Conservation (phyloP, 177 flowering plant species). For the Tripterygium wilfordii region DNA sequence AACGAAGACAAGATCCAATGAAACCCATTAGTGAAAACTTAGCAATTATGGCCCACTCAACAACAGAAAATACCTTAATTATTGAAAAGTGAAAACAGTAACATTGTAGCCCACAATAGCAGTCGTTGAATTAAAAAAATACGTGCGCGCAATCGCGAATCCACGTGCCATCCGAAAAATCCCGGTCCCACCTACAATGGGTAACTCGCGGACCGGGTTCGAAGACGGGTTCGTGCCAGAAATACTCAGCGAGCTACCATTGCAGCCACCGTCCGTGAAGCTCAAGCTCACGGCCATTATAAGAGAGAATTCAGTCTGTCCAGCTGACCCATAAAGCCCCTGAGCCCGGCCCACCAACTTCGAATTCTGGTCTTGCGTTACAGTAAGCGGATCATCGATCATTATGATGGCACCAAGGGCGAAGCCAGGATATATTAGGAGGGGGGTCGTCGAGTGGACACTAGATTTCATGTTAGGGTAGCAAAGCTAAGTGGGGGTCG, state of each 20-base stretch:
- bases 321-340: slow-evolving; percentile 36
- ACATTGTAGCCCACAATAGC: slow-evolving; percentile 49
- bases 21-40: no score
- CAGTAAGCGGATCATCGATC: slow-evolving; percentile 37
- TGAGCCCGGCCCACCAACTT: slow-evolving; percentile 43
- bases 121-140: slow-evolving; percentile 23
- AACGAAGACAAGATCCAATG: no score
- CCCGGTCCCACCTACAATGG: slow-evolving; percentile 52
- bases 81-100: no score
- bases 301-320: slow-evolving; percentile 14
- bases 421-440: no score
- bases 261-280: slow-evolving; percentile 26
- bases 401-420: slow-evolving; percentile 11
- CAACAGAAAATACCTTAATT: no score
- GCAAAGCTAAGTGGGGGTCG: no score
- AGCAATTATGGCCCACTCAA: no score
- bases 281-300: slow-evolving; percentile 26
- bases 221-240: slow-evolving; percentile 25
- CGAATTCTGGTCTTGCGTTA: slow-evolving; percentile 31
- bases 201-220: slow-evolving; percentile 38
- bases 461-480: no score
- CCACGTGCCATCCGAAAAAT: slow-evolving; percentile 50
- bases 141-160: slow-evolving; percentile 30
- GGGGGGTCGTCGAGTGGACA: no score
- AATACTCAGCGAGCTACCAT: slow-evolving; percentile 39